Evolutionary conservation across 140 eudicot species (phyloP), one percentile per base, ranked within the genome.

Genomic region (Oenanthe javanica): DNA sequence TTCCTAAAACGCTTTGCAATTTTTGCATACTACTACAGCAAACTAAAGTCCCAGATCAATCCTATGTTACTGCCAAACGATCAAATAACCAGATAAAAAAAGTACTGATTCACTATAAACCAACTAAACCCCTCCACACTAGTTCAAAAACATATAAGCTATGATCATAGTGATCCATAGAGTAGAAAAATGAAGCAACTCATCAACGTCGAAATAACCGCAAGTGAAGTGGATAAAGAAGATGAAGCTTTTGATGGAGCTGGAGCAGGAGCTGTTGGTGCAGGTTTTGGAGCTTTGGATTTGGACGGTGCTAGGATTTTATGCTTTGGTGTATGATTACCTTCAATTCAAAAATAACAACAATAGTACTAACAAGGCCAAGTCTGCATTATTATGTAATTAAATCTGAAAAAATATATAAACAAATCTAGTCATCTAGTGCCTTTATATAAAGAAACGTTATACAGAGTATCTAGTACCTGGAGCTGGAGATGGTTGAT

Each of bases 401-500:
- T n/a, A 59, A 59, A 21, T n/a, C 13, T 59, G n/a, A n/a, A n/a
- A n/a, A n/a, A n/a, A n/a, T n/a, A n/a, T n/a, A n/a, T n/a, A n/a
- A n/a, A n/a, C n/a, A n/a, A n/a, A n/a, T n/a, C n/a, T n/a, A n/a
- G n/a, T n/a, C n/a, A n/a, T n/a, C n/a, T n/a, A n/a, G n/a, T n/a
- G n/a, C n/a, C n/a, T n/a, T n/a, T n/a, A n/a, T 47, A 47, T 8
- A 47, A 0, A 9, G 4, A 11, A 6, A 11, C 9, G 50, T 47
- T 47, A 11, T 9, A 6, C 61, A 15, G 6, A 16, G 16, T 55
- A 55, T 55, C 1, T 18, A 18, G 23, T 57, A 59, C 69, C 69
- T 21, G 69, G 69, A 59, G 69, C 69, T 59, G 69, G 69, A 59
- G 69, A 59, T 7, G 69, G 69, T 9, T 59, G 69, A 59, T 59